Base-by-base conservation (phyloP, 2,329 filamentous ascomycete species). In the Apiospora sp. region DNA sequence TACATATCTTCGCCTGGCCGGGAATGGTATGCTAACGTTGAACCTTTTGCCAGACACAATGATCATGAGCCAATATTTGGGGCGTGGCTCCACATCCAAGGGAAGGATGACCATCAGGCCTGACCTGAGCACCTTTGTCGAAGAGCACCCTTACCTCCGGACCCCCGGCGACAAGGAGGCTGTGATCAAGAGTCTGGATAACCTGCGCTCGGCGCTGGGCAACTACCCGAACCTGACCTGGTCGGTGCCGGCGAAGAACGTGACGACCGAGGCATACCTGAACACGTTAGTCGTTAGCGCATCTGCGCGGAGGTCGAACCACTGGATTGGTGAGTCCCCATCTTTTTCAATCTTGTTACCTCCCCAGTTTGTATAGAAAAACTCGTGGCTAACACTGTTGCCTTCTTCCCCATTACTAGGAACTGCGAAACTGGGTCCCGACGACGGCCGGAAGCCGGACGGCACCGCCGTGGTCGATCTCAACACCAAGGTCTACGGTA, bases 401-500 rank as follows among this genome's bases (percentile, higher is more conserved):
- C 13, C 54, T 12, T 22, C 16, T 58, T 41, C 1, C 5, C n/a
- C 30, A 12, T 16, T 22, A 37, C 16, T 27, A 70, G 68, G 68
- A 3, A 70, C 68, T 16, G 68, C 68, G 19, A 70, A 70, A 34
- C 85, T 92, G 75, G 91, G 91, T 12, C 83, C 82, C 0, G 86
- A 89, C 71, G 87, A 89, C 67, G 89, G 88, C 22, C 86, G 87
- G 8, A 75, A 79, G 54, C 46, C 46, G 46, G 83, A 83, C 67
- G 90, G 90, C 22, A 86, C 84, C 8, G 84, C 89, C 0, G 91
- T 93, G 3, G 91, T 92, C 0, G 91, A 92, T 75, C 79, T 85
- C 16, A 84, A 92, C 81, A 88, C 90, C 73, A 89, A 88, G 81
- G 90, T 93, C 12, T 92, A 89, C 77, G 91, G 91, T 46, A 92